These are phyloP conservation scores for Boletus sp. DNA, from an alignment of 1,284 basidiomycete genomes.

Conservation along the genomic window DNA sequence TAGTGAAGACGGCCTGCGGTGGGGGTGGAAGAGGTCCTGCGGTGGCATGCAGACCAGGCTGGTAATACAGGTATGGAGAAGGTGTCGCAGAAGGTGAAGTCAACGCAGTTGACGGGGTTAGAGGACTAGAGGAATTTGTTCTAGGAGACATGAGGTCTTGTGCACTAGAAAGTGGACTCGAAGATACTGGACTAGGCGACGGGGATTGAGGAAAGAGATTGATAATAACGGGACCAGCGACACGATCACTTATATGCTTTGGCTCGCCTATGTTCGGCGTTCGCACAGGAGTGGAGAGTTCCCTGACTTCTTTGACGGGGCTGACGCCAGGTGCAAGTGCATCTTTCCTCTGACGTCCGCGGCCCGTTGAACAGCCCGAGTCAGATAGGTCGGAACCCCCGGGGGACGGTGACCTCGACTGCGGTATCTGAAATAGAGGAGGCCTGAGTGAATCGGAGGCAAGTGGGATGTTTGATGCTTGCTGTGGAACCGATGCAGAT, in stretches of 20 bases:
- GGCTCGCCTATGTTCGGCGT: conserved; percentile 57
- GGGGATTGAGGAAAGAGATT: conserved; percentile 34
- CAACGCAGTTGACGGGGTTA: conserved; percentile 26
- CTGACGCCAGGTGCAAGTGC: conserved; percentile 31
- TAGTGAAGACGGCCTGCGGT: conserved; percentile 51
- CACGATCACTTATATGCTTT: conserved; percentile 53
- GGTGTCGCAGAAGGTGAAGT: conserved; percentile 28
- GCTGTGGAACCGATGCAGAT: conserved; percentile 29
- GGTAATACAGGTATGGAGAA: conserved; percentile 53
- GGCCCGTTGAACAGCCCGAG: conserved; percentile 29
- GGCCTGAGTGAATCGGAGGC: conserved; percentile 31
- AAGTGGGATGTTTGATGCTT: conserved; percentile 15
- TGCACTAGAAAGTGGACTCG: conserved; percentile 29
- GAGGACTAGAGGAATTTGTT: conserved; percentile 25
- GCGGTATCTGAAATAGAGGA: conserved; percentile 52
- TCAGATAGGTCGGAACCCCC: conserved; percentile 35
- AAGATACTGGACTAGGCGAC: conserved; percentile 24
- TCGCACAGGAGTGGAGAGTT: conserved; percentile 30
- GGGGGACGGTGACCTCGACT: conserved; percentile 47
- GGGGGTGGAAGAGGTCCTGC: conserved; percentile 70
- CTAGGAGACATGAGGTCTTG: conserved; percentile 31
- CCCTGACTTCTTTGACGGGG: conserved; percentile 30
- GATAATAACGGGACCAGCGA: conserved; percentile 56
- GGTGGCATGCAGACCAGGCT: conserved; percentile 64
- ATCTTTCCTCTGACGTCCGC: conserved; percentile 34